Evolutionary conservation across 139 green algal species (phyloP).

Genomic region (Ostreobium quekettii): DNA sequence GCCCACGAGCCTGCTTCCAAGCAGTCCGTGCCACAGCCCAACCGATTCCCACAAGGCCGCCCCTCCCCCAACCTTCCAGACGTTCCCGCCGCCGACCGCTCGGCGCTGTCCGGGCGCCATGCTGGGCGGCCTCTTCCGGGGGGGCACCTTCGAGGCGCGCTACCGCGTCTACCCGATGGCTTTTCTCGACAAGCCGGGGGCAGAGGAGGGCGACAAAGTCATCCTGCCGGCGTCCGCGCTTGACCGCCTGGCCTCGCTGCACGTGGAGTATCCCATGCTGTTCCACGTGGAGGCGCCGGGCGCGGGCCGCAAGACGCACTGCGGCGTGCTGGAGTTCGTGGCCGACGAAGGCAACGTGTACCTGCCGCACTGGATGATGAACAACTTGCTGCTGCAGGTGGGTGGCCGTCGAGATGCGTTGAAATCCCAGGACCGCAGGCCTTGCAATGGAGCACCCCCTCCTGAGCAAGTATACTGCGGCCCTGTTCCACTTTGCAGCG

Average conservation of each 20-base stretch:
- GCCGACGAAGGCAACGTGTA: constrained; percentile 94
- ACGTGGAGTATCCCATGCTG: constrained; percentile 98
- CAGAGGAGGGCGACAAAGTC: constrained; percentile 89
- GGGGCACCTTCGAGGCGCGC: constrained; percentile 52
- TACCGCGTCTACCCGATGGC: constrained; percentile 88
- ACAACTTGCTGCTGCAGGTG: constrained; percentile 88
- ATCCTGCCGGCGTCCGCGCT: constrained; percentile 93
- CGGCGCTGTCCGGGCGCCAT: too few species aligned
- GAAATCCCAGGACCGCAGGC: too few species aligned
- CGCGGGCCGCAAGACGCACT: constrained; percentile 71
- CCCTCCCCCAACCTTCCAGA: too few species aligned
- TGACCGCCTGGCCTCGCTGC: constrained; percentile 81
- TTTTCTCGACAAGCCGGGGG: constrained; percentile 87
- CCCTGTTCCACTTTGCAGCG: too few species aligned
- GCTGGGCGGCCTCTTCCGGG: neutral
- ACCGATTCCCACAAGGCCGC: too few species aligned
- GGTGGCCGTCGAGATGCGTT: too few species aligned
- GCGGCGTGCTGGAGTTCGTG: constrained; percentile 96
- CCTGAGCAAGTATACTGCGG: too few species aligned
- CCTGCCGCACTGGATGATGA: constrained; percentile 99
- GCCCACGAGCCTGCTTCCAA: too few species aligned
- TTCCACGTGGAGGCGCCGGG: constrained; percentile 80
- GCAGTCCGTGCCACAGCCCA: too few species aligned
- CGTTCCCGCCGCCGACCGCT: too few species aligned
- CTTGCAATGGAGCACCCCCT: too few species aligned